These are phyloP conservation scores for Arthrobotrys pseudoclavata DNA, from an alignment of 2,329 filamentous ascomycete species.

Conservation along the genomic window DNA sequence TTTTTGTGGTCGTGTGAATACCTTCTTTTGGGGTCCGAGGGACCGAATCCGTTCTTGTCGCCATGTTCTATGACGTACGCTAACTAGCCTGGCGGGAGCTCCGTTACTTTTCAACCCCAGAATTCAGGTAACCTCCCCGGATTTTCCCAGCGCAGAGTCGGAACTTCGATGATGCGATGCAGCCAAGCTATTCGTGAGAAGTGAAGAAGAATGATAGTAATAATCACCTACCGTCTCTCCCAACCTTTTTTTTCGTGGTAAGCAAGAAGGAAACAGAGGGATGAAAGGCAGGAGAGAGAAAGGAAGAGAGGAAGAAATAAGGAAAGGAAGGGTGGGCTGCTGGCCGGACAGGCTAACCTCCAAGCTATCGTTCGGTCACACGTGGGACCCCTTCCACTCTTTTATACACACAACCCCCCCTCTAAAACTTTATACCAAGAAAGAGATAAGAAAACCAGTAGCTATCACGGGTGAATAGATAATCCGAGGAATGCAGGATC, in stretches of 20 bases:
- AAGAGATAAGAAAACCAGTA: background rate
- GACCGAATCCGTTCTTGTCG: slow-evolving; percentile 48
- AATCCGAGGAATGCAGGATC: slow-evolving; percentile 1
- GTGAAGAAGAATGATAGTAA: background rate
- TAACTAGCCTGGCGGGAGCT: slow-evolving; percentile 3
- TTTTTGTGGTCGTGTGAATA: slow-evolving; percentile 31
- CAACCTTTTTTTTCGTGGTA: background rate
- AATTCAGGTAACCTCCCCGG: slow-evolving; percentile 7
- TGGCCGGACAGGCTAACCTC: background rate
- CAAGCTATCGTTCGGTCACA: slow-evolving; percentile 14
- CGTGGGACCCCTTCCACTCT: background rate
- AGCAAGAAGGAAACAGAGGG: background rate
- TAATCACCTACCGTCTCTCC: background rate
- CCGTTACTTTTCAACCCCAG: slow-evolving; percentile 24
- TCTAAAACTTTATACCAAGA: background rate
- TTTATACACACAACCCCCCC: background rate
- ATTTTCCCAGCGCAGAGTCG: slow-evolving; percentile 7
- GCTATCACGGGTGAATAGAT: background rate
- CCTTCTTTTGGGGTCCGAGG: slow-evolving; percentile 51
- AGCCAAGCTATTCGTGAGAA: background rate
- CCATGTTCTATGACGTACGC: slow-evolving; percentile 37
- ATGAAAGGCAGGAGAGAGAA: slow-evolving; percentile 5
- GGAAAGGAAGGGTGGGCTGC: slow-evolving; percentile 37
- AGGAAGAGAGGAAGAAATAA: slow-evolving; percentile 1
- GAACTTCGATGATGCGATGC: background rate